A percentile compares a stretch with the other conserved stretches of the same genome.
These are phyloP conservation scores for Ambrosia artemisiifolia DNA, from an alignment of 129 eudicot genomes.

Conservation along the genomic window DNA sequence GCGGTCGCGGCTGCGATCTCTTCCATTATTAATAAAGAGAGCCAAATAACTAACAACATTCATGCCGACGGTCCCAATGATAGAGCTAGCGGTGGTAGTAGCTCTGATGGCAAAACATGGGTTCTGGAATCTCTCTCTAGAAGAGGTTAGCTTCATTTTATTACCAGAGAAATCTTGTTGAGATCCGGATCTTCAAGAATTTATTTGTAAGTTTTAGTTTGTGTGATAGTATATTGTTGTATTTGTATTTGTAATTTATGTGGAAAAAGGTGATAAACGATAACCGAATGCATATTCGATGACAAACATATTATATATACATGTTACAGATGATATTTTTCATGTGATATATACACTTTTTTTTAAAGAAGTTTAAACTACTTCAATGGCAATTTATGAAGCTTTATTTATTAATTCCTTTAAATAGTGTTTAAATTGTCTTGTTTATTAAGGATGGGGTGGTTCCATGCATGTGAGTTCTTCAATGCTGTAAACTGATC, in stretches of 20 bases:
- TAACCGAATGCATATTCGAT: constrained; percentile 1
- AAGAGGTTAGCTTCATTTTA: constrained; percentile 30
- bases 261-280: constrained; percentile 18
- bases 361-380: background rate
- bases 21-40: constrained; percentile 68
- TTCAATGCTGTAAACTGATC: constrained; percentile 38
- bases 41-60: constrained; percentile 33
- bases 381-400: constrained; percentile 1
- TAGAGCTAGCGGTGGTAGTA: constrained; percentile 37
- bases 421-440: constrained; percentile 22
- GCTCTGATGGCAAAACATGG: constrained; percentile 43
- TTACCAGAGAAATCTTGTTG: background rate
- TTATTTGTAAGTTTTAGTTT: constrained; percentile 20
- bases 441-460: constrained; percentile 30
- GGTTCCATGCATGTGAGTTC: constrained; percentile 38
- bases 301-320: constrained; percentile 5
- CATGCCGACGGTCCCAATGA: constrained; percentile 27
- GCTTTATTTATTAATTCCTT: constrained; percentile 16
- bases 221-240: constrained; percentile 23
- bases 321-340: background rate
- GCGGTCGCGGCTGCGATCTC: constrained; percentile 94
- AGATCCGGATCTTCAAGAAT: constrained; percentile 8
- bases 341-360: background rate
- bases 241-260: constrained; percentile 29
- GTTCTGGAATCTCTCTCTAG: constrained; percentile 44